Conservation (phyloP, 768 basidiomycete genomes). For the Tulasnella sp. region DNA sequence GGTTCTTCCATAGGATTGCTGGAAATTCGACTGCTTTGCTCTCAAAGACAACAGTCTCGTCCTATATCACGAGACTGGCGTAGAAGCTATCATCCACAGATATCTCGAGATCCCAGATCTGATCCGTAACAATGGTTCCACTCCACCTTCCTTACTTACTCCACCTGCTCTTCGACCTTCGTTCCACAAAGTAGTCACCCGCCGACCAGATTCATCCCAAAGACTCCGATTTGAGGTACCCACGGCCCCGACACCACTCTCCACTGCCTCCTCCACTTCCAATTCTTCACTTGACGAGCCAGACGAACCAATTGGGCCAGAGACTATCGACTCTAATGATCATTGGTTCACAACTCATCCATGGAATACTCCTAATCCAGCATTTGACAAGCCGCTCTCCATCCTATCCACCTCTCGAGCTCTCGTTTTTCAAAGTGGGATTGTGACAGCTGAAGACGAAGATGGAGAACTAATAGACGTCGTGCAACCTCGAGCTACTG, state of each 20-base stretch:
- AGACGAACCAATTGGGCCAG: too few species aligned
- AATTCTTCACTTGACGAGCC: too few species aligned
- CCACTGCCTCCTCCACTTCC: too few species aligned
- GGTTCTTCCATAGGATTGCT: background rate
- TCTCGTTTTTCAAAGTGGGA: background rate
- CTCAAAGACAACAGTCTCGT: background rate
- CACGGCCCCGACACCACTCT: too few species aligned
- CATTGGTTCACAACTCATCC: conserved; percentile 10
- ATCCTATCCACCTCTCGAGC: background rate
- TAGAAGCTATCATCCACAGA: background rate
- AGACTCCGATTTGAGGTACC: background rate
- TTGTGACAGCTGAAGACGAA: background rate
- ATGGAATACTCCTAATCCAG: conserved; percentile 9
- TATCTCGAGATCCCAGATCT: conserved; percentile 1
- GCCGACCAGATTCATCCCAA: background rate
- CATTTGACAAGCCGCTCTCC: background rate
- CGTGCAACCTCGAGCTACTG: too few species aligned
- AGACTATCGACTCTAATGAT: background rate
- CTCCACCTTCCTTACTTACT: background rate
- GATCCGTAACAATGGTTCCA: background rate
- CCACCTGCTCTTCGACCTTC: background rate
- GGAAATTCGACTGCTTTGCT: conserved; percentile 2
- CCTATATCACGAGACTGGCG: conserved; percentile 4
- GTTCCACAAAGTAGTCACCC: background rate
- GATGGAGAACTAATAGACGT: background rate